Evolutionary conservation across 345 rosid species (phyloP).

Genomic region (Pistacia vera): DNA sequence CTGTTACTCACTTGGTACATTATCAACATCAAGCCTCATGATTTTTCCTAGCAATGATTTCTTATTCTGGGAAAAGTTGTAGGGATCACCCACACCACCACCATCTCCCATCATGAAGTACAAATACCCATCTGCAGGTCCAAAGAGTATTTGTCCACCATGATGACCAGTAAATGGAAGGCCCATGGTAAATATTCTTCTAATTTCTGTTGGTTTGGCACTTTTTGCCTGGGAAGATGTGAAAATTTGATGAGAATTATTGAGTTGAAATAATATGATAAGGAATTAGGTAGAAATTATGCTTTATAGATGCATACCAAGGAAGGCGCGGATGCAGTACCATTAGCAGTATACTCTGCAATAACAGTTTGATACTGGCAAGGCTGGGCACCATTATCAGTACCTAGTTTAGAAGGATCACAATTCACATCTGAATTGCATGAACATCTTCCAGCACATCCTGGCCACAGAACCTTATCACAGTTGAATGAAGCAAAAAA

Average conservation of each 20-base stretch:
- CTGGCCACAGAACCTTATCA: slow-evolving; percentile 67
- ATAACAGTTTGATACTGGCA: slow-evolving; percentile 76
- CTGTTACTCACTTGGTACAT: slow-evolving; percentile 66
- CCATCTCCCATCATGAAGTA: slow-evolving; percentile 98
- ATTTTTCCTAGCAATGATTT: slow-evolving; percentile 95
- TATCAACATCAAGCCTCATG: slow-evolving; percentile 87
- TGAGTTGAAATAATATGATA: slow-evolving; percentile 13
- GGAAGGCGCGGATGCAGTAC: slow-evolving; percentile 52
- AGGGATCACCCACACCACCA: slow-evolving; percentile 76
- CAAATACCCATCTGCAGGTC: slow-evolving; percentile 83
- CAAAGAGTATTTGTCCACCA: slow-evolving; percentile 95
- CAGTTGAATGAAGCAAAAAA: slow-evolving; percentile 89
- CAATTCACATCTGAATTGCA: slow-evolving; percentile 85
- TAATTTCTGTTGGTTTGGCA: slow-evolving; percentile 79
- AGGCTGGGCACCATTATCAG: slow-evolving; percentile 66
- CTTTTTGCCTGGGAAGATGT: slow-evolving; percentile 55
- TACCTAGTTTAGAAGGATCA: slow-evolving; percentile 73
- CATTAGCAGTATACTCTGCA: slow-evolving; percentile 72
- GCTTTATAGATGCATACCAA: slow-evolving; percentile 36
- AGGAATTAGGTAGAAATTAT: background rate
- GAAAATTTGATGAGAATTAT: slow-evolving; percentile 1
- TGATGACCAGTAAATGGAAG: slow-evolving; percentile 84
- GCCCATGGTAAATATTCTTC: slow-evolving; percentile 94
- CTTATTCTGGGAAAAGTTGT: slow-evolving; percentile 90
- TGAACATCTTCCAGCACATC: slow-evolving; percentile 77